Conservation (phyloP, 352 stramenopile species). For the Peronospora destructor region DNA sequence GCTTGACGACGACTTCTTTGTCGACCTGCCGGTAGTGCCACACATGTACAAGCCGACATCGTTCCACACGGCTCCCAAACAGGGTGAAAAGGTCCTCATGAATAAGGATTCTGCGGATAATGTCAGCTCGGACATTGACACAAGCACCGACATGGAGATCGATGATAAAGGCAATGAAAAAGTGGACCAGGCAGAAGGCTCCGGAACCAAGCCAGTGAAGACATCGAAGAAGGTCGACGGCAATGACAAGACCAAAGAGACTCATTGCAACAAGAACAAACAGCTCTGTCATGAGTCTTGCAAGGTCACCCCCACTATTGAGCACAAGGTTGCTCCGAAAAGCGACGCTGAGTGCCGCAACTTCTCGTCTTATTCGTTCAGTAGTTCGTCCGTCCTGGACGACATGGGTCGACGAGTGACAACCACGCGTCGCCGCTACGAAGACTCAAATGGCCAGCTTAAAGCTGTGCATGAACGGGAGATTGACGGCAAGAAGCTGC, state of each 20-base stretch:
- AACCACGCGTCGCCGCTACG: constrained; percentile 29
- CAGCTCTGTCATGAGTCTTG: constrained; percentile 1
- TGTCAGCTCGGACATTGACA: background rate
- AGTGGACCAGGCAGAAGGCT: background rate
- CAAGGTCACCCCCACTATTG: background rate
- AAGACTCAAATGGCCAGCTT: constrained; percentile 41
- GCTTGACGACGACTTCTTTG: constrained; percentile 13
- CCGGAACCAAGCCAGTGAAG: background rate
- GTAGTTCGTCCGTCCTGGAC: constrained; percentile 25
- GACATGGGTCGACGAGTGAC: constrained; percentile 30
- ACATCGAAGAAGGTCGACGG: background rate
- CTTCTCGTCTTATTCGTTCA: constrained; percentile 46
- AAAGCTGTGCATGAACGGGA: constrained; percentile 23
- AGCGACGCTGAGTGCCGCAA: background rate
- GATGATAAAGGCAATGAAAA: constrained; percentile 7
- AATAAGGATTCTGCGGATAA: background rate
- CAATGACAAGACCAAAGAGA: background rate
- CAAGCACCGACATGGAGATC: constrained; percentile 11
- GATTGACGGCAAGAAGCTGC: constrained; percentile 36
- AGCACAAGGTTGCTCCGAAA: background rate
- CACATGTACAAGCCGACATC: constrained; percentile 3
- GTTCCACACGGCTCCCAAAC: background rate
- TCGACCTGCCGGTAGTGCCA: constrained; percentile 6
- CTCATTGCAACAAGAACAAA: constrained; percentile 3
- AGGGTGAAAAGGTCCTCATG: background rate